phyloP scores from a whole-genome alignment of 1,284 basidiomycete species.

The Tetrapyrgos nigripes region DNA sequence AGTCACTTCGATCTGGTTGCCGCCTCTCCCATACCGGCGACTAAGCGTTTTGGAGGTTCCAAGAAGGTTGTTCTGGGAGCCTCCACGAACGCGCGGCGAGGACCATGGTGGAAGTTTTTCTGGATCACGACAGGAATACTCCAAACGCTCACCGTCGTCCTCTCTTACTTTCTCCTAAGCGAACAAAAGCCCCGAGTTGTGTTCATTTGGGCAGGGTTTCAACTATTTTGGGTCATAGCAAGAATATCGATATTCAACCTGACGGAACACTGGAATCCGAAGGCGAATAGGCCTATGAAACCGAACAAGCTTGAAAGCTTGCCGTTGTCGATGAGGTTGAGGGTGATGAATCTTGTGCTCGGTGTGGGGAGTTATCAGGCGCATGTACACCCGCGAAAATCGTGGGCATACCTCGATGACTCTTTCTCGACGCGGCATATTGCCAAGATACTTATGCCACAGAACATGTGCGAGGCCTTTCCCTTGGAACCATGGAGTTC shows the following conservation, averaged over 20 bases:
- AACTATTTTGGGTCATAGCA: conserved; percentile 23
- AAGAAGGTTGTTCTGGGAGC: conserved; percentile 23
- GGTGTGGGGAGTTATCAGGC: conserved; percentile 17
- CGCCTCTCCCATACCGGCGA: conserved; percentile 19
- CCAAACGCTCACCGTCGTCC: conserved; percentile 14
- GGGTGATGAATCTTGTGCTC: neutral
- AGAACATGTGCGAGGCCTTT: no score
- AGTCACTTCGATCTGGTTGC: conserved; percentile 22
- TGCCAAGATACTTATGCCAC: no score
- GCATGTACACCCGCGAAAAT: conserved; percentile 24
- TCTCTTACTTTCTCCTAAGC: conserved; percentile 21
- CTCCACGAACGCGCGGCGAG: conserved; percentile 10
- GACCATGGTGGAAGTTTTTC: conserved; percentile 16
- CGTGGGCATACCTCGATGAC: conserved; percentile 22
- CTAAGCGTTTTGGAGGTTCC: conserved; percentile 16
- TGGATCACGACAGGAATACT: conserved; percentile 23
- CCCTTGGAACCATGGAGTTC: no score
- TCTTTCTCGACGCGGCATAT: neutral
- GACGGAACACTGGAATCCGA: conserved; percentile 12
- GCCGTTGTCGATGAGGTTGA: no score
- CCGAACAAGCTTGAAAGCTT: no score
- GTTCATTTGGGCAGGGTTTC: conserved; percentile 24
- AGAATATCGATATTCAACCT: conserved; percentile 20
- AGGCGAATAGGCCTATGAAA: conserved; percentile 9
- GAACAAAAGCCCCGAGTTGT: conserved; percentile 11